phyloP scores from a whole-genome alignment of 805 yeast species.

The Pichia exigua region DNA sequence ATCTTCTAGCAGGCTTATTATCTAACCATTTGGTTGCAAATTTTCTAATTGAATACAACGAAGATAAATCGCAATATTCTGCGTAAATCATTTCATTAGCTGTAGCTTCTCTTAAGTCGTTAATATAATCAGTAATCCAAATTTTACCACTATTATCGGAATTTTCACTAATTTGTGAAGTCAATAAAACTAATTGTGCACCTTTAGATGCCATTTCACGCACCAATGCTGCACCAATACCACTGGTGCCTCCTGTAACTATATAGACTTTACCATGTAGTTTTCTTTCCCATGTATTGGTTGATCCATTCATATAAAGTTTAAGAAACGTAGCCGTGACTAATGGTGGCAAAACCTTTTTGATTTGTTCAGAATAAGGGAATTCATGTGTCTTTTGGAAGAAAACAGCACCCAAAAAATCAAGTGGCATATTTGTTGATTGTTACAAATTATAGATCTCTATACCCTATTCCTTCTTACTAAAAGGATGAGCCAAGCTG shows the following conservation, averaged over 20 bases:
- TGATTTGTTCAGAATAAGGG: constrained; percentile 65
- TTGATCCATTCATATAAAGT: constrained; percentile 68
- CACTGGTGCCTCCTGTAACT: constrained; percentile 91
- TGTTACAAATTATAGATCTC: too few species aligned
- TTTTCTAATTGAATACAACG: constrained; percentile 67
- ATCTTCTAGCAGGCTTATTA: constrained; percentile 79
- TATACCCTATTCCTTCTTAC: too few species aligned
- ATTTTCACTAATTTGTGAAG: constrained; percentile 43
- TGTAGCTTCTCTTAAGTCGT: constrained; percentile 64
- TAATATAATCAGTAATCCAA: constrained; percentile 76
- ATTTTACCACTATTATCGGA: constrained; percentile 29
- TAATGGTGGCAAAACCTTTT: constrained; percentile 48
- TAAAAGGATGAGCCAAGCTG: not conserved
- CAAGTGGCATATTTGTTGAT: constrained; percentile 61
- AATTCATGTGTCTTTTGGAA: constrained; percentile 66
- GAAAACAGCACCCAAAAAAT: constrained; percentile 62
- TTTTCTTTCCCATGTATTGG: constrained; percentile 88
- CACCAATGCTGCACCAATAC: constrained; percentile 74
- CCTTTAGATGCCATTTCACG: constrained; percentile 71
- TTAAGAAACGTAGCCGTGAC: constrained; percentile 44
- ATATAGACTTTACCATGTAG: constrained; percentile 82
- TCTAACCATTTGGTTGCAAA: constrained; percentile 95
- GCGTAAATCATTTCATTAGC: constrained; percentile 74
- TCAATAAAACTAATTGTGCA: constrained; percentile 75
- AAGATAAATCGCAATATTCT: constrained; percentile 79